phyloP scores from a whole-genome alignment of 805 yeast genomes.

The Cyberlindnera mycetangii region DNA sequence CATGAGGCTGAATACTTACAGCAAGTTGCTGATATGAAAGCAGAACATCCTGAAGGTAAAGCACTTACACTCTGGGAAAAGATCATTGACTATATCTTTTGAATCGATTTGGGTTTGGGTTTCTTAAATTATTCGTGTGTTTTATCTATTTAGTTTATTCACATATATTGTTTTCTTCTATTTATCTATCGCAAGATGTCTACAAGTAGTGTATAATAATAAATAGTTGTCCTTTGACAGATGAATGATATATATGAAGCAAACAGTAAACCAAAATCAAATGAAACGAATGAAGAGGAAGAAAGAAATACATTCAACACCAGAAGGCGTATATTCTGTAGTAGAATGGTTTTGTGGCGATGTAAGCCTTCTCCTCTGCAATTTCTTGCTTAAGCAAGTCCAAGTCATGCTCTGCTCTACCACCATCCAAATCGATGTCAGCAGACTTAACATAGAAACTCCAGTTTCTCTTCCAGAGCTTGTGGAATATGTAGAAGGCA shows the following conservation, averaged over 20 bases:
- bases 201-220: too few relatives aligned
- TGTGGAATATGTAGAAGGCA: slow-evolving; percentile 38
- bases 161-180: too few relatives aligned
- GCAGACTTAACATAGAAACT: slow-evolving; percentile 38
- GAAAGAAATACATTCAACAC: slow-evolving; percentile 33
- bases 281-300: background rate
- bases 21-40: background rate
- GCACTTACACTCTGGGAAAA: background rate
- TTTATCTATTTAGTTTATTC: too few relatives aligned
- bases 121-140: too few relatives aligned
- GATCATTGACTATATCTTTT: background rate
- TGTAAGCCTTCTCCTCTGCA: slow-evolving; percentile 50
- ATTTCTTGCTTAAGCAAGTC: slow-evolving; percentile 55
- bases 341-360: slow-evolving; percentile 43
- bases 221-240: too few relatives aligned
- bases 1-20: slow-evolving; percentile 41
- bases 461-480: slow-evolving; percentile 42
- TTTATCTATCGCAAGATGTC: background rate
- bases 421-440: slow-evolving; percentile 60
- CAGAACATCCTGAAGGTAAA: slow-evolving; percentile 6
- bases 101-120: too few relatives aligned
- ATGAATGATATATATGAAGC: too few relatives aligned
- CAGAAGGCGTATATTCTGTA: slow-evolving; percentile 52
- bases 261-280: background rate
- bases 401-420: slow-evolving; percentile 59